Evolutionary conservation across 2,329 filamentous ascomycete species (phyloP).

Genomic region (Sclerotinia nivalis): DNA sequence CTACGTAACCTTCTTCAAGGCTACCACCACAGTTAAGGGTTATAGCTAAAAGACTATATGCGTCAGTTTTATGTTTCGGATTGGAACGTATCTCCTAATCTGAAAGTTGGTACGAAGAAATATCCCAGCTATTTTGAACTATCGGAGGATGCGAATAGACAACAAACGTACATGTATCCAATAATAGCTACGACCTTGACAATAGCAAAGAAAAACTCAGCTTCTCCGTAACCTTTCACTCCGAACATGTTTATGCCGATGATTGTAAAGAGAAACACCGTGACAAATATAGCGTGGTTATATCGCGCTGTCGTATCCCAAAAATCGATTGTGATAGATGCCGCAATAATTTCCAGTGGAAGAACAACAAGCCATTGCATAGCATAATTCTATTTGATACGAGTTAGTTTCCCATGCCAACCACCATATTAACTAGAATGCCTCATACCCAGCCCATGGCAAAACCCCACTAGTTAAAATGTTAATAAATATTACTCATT

Average conservation of each 20-base stretch:
- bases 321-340: slow-evolving; percentile 79
- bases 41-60: slow-evolving; percentile 72
- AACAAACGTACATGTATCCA: slow-evolving; percentile 72
- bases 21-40: slow-evolving; percentile 83
- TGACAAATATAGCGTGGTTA: slow-evolving; percentile 74
- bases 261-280: slow-evolving; percentile 76
- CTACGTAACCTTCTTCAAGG: slow-evolving; percentile 73
- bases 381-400: slow-evolving; percentile 61
- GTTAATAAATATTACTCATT: no score
- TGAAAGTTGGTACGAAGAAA: slow-evolving; percentile 24
- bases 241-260: slow-evolving; percentile 84
- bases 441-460: slow-evolving; percentile 75
- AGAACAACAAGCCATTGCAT: slow-evolving; percentile 84
- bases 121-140: not conserved
- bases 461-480: slow-evolving; percentile 66
- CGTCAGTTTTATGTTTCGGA: not conserved
- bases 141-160: not conserved
- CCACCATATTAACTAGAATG: not conserved
- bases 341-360: slow-evolving; percentile 84
- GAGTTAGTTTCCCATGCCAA: slow-evolving; percentile 18
- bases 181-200: slow-evolving; percentile 85
- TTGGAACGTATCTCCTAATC: not conserved
- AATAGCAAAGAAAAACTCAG: slow-evolving; percentile 83
- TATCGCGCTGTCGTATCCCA: slow-evolving; percentile 62
- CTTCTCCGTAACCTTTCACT: slow-evolving; percentile 85